Percentiles rank a stretch among this genome's conserved stretches.
Evolutionary conservation across 495 filamentous ascomycete genomes (phyloP).

Genomic region (Talaromyces trachyspermus): DNA sequence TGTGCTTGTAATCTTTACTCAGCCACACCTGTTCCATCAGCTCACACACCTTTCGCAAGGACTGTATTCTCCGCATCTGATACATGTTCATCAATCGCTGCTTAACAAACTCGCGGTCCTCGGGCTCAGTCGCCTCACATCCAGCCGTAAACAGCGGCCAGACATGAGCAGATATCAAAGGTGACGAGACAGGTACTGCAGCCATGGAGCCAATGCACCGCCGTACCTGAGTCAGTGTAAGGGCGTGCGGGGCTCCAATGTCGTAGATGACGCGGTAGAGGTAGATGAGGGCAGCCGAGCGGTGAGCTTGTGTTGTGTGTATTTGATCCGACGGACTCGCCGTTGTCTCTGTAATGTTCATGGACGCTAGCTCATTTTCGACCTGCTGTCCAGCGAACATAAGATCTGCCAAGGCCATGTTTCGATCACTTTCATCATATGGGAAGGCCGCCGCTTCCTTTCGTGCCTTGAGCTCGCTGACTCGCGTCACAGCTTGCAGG

Average conservation of each 20-base stretch:
- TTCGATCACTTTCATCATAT: background rate
- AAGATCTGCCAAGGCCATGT: background rate
- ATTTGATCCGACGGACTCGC: background rate
- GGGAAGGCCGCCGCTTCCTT: background rate
- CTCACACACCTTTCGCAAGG: background rate
- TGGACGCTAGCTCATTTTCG: background rate
- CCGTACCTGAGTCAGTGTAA: constrained; percentile 42
- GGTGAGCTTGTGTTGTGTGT: constrained; percentile 54
- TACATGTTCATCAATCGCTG: constrained; percentile 3
- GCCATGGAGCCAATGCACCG: constrained; percentile 40
- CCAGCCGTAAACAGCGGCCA: constrained; percentile 56
- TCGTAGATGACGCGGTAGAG: constrained; percentile 49
- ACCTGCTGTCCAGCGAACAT: background rate
- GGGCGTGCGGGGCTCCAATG: constrained; percentile 29
- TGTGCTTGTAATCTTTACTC: constrained; percentile 3
- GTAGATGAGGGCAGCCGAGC: constrained; percentile 53
- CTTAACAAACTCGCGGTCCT: constrained; percentile 16
- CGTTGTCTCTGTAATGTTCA: background rate
- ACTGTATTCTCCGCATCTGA: background rate
- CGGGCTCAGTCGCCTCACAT: constrained; percentile 43
- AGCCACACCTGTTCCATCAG: constrained; percentile 3
- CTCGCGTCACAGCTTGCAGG: background rate
- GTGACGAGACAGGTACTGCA: constrained; percentile 45
- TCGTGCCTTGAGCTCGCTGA: background rate
- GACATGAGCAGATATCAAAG: constrained; percentile 49